These are phyloP conservation scores for Endoconidiophora polonica DNA, from an alignment of 2,329 filamentous ascomycete species.

Conservation along the genomic window DNA sequence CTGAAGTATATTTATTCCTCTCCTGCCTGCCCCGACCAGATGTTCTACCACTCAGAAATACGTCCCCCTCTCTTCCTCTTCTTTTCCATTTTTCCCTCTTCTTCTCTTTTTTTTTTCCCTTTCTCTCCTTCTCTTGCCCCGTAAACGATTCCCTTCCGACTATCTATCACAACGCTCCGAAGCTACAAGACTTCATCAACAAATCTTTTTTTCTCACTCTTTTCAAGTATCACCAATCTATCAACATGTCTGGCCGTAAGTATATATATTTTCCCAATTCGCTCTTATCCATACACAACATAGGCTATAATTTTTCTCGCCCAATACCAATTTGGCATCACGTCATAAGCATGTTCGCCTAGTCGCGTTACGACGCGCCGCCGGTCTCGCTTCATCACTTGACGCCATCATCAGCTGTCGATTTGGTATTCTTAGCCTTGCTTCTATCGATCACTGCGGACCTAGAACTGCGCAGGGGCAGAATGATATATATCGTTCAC, in stretches of 20 bases:
- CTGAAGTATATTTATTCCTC: slow-evolving; percentile 11
- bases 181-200: background rate
- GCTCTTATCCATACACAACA: too few relatives aligned
- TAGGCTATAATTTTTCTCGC: too few relatives aligned
- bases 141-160: background rate
- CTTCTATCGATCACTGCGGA: too few relatives aligned
- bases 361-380: slow-evolving; percentile 5
- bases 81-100: slow-evolving; percentile 2
- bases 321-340: too few relatives aligned
- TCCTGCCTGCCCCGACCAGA: background rate
- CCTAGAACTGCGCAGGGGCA: too few relatives aligned
- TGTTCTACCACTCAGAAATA: background rate
- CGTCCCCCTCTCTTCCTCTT: slow-evolving; percentile 7
- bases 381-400: background rate
- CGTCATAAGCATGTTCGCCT: too few relatives aligned
- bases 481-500: too few relatives aligned
- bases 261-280: background rate
- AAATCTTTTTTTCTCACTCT: background rate
- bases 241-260: slow-evolving; percentile 15
- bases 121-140: background rate
- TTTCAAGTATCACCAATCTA: background rate
- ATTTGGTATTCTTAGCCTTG: too few relatives aligned
- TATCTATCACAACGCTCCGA: background rate
- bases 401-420: background rate
- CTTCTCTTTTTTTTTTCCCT: slow-evolving; percentile 2